Base-by-base conservation (phyloP, 2,329 filamentous ascomycete species). In the Apiospora sp. region DNA sequence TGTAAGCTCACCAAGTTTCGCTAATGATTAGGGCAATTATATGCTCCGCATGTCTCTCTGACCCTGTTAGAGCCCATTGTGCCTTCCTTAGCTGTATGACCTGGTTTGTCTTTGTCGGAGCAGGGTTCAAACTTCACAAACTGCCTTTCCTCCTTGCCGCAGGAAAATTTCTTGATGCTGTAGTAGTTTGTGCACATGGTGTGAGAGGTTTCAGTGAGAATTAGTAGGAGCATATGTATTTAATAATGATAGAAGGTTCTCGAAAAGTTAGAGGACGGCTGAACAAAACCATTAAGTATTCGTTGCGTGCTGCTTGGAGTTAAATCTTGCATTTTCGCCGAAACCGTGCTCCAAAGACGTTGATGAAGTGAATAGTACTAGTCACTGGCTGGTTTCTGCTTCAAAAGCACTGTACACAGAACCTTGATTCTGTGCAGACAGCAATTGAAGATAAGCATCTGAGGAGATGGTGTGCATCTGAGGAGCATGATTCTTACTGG, bases 1-100 rank as follows among this genome's bases (percentile, higher is more conserved):
- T 58, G 51, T 19, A 58, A 6, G 19, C 51, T 34, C 7, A 58
- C 51, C 51, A 16, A n/a, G n/a, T 58, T 5, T 14, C 51, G 8
- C 51, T 58, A 58, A 24, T 58, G 51, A 58, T 58, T 58, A 4
- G 51, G 51, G 51, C 51, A 58, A 10, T 58, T 58, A 58, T 58
- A 58, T 58, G 51, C 51, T 14, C 51, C 51, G 27, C 51, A 58
- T 30, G 51, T 30, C 16, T 30, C 51, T 58, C 19, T 58, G 24
- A 58, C 51, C 51, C 51, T 30, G 19, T 14, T 58, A 30, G 51
- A 58, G 8, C 51, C 24, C 51, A 58, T 58, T 34, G 8, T 58
- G 51, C 24, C 24, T 14, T 16, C 19, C 4, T 24, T 58, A 14
- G 51, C 24, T 58, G 4, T 30, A 14, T 58, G 51, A 30, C 51